A percentile compares a stretch with the other conserved stretches of the same genome.
Conservation (phyloP, 371 early-diverging fungal genomes). For the Mucor ambiguus region DNA sequence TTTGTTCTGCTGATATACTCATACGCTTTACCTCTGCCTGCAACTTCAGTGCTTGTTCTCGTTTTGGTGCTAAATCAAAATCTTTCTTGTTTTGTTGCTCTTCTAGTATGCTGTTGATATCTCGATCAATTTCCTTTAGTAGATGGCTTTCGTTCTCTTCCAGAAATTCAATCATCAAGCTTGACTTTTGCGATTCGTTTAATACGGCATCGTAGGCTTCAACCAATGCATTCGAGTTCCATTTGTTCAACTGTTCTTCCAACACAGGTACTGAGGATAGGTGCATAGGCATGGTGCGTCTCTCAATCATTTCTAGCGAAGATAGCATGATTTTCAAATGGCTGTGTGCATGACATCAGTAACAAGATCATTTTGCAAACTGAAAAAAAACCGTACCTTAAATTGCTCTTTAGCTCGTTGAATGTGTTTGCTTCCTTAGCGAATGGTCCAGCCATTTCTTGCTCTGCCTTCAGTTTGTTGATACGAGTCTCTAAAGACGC, state of each 20-base stretch:
- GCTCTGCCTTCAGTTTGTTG: slow-evolving; percentile 46
- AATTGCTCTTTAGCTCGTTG: slow-evolving; percentile 14
- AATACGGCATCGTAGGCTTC: slow-evolving; percentile 10
- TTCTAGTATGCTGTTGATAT: slow-evolving; percentile 79
- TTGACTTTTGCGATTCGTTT: slow-evolving; percentile 14
- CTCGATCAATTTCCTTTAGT: slow-evolving; percentile 72
- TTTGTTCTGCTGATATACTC: too few relatives aligned
- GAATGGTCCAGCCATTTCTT: slow-evolving; percentile 29
- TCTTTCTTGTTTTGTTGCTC: slow-evolving; percentile 80
- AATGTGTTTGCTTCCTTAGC: slow-evolving; percentile 24
- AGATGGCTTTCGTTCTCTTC: slow-evolving; percentile 60
- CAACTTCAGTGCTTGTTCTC: slow-evolving; percentile 75
- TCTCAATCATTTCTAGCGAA: slow-evolving; percentile 22
- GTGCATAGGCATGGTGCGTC: background rate
- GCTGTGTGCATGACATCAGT: slow-evolving; percentile 1
- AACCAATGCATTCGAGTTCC: slow-evolving; percentile 12
- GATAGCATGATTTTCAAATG: slow-evolving; percentile 7
- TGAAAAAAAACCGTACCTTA: slow-evolving; percentile 5
- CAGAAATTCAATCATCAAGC: slow-evolving; percentile 18
- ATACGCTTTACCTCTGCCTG: slow-evolving; percentile 60
- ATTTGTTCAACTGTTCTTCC: slow-evolving; percentile 17
- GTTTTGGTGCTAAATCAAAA: slow-evolving; percentile 70
- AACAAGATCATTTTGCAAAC: background rate
- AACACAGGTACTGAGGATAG: slow-evolving; percentile 7
- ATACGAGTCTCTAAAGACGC: slow-evolving; percentile 58